Base-by-base conservation (phyloP, 148 eudicot species). In the Rhododendron kiyosumense region DNA sequence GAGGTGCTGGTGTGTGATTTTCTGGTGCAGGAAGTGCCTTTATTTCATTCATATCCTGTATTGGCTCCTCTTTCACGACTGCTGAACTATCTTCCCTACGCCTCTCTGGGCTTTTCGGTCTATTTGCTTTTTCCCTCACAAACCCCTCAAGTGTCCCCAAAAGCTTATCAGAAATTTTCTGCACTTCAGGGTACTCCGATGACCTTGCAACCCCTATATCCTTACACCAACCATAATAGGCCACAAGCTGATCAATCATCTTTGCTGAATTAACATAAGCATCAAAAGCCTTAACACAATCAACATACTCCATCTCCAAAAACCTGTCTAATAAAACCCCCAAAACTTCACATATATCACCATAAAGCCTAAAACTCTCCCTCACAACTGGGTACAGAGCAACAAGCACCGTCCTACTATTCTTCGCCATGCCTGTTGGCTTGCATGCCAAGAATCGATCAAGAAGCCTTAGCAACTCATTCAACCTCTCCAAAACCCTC, bases 291-390 rank as follows among this genome's bases (percentile, higher is more conserved):
- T 89, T 90, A 0, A 90, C 93, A 81, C 91, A 88, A 86, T 88
- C 90, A 57, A 79, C 84, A 87, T 92, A 88, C 65, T 90, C 94
- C 92, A 94, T 89, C 34, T 90, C 92, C 71, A 83, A 78, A 85
- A 90, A 93, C 32, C 85, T 78, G 77, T 92, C 94, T 34, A 90
- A 30, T 87, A 93, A 82, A 43, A 89, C 82, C 0, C 89, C 78
- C 41, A 92, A 86, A 36, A 88, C 90, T 88, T 93, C 94, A 82
- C 92, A 88, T 6, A 93, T 88, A 84, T 94, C 94, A 69, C 57
- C 78, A 84, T 94, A 94, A 3, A 91, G 78, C 85, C 75, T 88
- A 84, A 91, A 93, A 85, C 96, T 94, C 81, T 94, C 94, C 89
- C 83, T 89, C 79, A 93, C 90, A 69, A 92, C 84, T 10, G 86